Conservation (phyloP, 768 basidiomycete species). For the Lyophyllum atratum region DNA sequence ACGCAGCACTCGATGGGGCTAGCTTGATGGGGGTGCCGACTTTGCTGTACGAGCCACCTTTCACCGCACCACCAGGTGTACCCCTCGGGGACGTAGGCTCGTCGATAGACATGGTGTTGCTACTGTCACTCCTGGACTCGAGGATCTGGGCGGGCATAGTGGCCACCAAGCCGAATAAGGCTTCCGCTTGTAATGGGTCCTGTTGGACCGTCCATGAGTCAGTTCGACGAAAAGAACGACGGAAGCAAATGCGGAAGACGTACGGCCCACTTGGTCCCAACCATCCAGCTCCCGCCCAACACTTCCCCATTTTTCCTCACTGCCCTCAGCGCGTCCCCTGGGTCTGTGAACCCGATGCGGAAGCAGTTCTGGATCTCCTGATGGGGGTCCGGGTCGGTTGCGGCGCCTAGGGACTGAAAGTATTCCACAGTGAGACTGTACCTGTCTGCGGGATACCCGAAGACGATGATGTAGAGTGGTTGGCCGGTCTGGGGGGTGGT, state of each 20-base stretch:
- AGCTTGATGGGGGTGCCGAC: constrained; percentile 75
- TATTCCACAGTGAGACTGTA: constrained; percentile 73
- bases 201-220: neutral
- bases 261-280: constrained; percentile 87
- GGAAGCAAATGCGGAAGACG: constrained; percentile 30
- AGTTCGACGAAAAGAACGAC: neutral
- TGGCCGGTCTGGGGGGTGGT: constrained; percentile 33
- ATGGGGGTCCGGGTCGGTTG: constrained; percentile 69
- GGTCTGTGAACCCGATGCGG: constrained; percentile 70
- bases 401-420: constrained; percentile 71
- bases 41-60: constrained; percentile 9
- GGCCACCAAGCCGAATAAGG: constrained; percentile 43
- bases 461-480: constrained; percentile 71
- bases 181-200: constrained; percentile 65
- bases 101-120: constrained; percentile 50
- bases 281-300: constrained; percentile 74
- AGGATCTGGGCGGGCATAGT: constrained; percentile 19
- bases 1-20: constrained; percentile 73
- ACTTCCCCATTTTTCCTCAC: constrained; percentile 84
- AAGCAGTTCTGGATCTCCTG: constrained; percentile 80
- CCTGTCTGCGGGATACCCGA: constrained; percentile 86
- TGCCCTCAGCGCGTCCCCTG: constrained; percentile 76
- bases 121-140: constrained; percentile 22
- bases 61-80: constrained; percentile 18
- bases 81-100: constrained; percentile 29